Conservation (phyloP, 75 land plant species). For the Larix kaempferi region DNA sequence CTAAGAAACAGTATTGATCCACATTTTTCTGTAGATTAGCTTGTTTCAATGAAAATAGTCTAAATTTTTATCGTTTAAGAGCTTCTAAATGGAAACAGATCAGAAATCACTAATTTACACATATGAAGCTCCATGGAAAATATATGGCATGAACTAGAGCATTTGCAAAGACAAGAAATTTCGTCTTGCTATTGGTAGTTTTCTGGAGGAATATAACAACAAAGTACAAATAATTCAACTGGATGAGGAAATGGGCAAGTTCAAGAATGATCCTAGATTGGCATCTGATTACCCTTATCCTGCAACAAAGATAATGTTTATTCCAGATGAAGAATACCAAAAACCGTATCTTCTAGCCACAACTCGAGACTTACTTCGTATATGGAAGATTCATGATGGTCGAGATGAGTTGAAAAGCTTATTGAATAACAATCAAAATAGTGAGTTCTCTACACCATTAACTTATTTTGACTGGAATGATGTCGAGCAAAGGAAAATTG, state of each 20-base stretch:
- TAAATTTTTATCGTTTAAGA: too few relatives aligned
- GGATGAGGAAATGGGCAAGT: slow-evolving; percentile 40
- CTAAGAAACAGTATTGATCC: too few relatives aligned
- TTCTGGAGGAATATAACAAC: slow-evolving; percentile 38
- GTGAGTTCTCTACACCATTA: slow-evolving; percentile 41
- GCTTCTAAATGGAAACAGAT: slow-evolving; percentile 1
- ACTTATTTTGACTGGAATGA: slow-evolving; percentile 59
- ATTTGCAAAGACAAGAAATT: slow-evolving; percentile 48
- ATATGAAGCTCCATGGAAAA: too few relatives aligned
- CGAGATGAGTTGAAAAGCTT: slow-evolving; percentile 39
- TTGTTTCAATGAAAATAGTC: too few relatives aligned
- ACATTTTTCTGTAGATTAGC: too few relatives aligned
- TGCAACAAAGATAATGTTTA: slow-evolving; percentile 49
- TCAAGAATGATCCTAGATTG: slow-evolving; percentile 33
- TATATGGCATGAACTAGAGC: slow-evolving; percentile 54
- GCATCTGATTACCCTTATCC: slow-evolving; percentile 48
- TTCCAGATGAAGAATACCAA: slow-evolving; percentile 47
- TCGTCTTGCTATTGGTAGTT: slow-evolving; percentile 48
- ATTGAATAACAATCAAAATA: slow-evolving; percentile 46
- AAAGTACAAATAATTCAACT: slow-evolving; percentile 47
- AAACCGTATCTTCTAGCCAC: slow-evolving; percentile 44
- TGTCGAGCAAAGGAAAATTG: slow-evolving; percentile 36
- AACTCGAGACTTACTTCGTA: slow-evolving; percentile 44
- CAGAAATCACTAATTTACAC: slow-evolving; percentile 27
- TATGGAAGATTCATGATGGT: slow-evolving; percentile 45